phyloP scores from a whole-genome alignment of 2,329 filamentous ascomycete genomes.

The Exophiala phaeomuriformis region DNA sequence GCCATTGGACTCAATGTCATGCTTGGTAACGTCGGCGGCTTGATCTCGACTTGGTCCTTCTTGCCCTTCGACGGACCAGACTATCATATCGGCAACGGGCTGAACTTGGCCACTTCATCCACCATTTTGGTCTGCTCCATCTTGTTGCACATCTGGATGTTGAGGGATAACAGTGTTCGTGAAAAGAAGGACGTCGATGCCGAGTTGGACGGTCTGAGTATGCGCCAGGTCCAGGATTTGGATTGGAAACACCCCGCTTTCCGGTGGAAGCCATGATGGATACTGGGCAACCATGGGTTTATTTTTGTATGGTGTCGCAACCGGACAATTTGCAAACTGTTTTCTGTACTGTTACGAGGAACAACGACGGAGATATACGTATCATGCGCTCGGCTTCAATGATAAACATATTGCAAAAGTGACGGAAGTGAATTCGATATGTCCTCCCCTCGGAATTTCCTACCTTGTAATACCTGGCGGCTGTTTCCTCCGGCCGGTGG shows the following conservation, averaged over 20 bases:
- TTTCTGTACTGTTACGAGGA: too few species aligned
- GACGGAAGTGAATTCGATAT: too few species aligned
- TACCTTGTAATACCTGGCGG: too few species aligned
- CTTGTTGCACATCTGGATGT: constrained; percentile 53
- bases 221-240: constrained; percentile 51
- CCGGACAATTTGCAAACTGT: too few species aligned
- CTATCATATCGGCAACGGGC: constrained; percentile 63
- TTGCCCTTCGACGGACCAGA: constrained; percentile 56
- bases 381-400: too few species aligned
- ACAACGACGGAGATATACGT: too few species aligned
- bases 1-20: constrained; percentile 63
- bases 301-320: too few species aligned
- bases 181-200: constrained; percentile 49
- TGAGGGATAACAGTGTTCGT: constrained; percentile 53
- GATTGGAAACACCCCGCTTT: constrained; percentile 63
- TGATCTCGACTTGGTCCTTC: constrained; percentile 61
- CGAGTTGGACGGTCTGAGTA: constrained; percentile 48
- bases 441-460: too few species aligned
- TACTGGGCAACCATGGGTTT: not conserved
- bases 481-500: too few species aligned
- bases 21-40: constrained; percentile 64
- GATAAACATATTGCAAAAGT: too few species aligned
- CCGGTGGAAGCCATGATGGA: constrained; percentile 46
- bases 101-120: constrained; percentile 60
- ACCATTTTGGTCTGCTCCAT: constrained; percentile 48